Evolutionary conservation across 805 yeast genomes (phyloP).

Genomic region (Zygosaccharomyces gambellarensis): DNA sequence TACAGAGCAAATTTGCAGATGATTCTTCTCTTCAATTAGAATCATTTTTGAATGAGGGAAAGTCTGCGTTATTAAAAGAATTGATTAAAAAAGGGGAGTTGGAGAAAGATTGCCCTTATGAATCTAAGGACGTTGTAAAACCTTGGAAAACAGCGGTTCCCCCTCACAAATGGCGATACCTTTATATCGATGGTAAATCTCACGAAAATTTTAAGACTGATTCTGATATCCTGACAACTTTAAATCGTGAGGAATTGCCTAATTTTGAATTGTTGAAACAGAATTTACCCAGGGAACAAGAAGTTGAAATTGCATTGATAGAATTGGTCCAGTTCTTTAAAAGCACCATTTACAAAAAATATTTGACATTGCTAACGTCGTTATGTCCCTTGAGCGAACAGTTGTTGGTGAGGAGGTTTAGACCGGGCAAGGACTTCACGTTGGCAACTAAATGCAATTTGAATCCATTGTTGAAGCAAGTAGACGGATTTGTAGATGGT

Average conservation of each 20-base stretch:
- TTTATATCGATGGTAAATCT: constrained; percentile 70
- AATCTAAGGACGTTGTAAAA: constrained; percentile 46
- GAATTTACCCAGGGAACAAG: constrained; percentile 18
- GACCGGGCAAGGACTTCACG: constrained; percentile 93
- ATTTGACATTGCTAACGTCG: constrained; percentile 61
- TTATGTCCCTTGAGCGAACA: constrained; percentile 61
- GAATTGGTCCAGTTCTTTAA: constrained; percentile 56
- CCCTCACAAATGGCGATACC: constrained; percentile 84
- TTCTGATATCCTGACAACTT: constrained; percentile 27
- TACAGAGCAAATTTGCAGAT: constrained; percentile 53
- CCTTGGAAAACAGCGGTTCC: constrained; percentile 95
- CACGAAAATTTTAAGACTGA: constrained; percentile 29
- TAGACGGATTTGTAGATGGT: constrained; percentile 37
- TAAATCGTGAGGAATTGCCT: constrained; percentile 48
- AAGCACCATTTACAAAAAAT: constrained; percentile 60
- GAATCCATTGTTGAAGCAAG: constrained; percentile 36
- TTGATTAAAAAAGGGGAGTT: constrained; percentile 56
- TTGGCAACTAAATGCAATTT: constrained; percentile 62
- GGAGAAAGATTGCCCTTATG: constrained; percentile 54
- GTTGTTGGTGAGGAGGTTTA: constrained; percentile 72
- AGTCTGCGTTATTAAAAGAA: constrained; percentile 43
- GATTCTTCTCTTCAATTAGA: constrained; percentile 67
- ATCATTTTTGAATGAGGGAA: constrained; percentile 55
- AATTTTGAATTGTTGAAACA: constrained; percentile 43
- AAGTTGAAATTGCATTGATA: constrained; percentile 40